Conservation (phyloP, 1,139 yeast species). For the Candida sp. region DNA sequence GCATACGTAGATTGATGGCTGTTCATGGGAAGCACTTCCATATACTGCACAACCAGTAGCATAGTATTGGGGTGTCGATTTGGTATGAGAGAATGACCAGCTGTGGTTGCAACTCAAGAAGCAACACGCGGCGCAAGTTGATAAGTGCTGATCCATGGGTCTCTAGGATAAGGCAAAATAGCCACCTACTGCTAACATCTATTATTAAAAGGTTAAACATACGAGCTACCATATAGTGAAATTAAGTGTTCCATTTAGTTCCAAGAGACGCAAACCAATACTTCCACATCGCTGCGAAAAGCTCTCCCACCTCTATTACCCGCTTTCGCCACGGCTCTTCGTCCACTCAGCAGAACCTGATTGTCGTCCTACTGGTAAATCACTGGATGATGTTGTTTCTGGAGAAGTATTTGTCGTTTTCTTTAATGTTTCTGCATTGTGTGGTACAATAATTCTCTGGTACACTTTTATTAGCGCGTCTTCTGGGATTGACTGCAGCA, state of each 20-base stretch:
- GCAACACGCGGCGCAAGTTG: too few relatives aligned
- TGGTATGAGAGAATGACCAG: too few relatives aligned
- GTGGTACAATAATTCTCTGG: slow-evolving; percentile 27
- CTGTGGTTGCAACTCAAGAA: too few relatives aligned
- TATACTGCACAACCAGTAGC: too few relatives aligned
- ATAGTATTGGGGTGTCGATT: too few relatives aligned
- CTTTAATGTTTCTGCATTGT: slow-evolving; percentile 22
- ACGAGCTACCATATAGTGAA: too few relatives aligned
- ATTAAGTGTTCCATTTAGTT: background rate
- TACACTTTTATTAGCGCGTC: slow-evolving; percentile 24
- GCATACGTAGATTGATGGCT: too few relatives aligned
- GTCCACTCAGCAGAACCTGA: slow-evolving; percentile 85
- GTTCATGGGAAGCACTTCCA: too few relatives aligned
- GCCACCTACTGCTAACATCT: too few relatives aligned
- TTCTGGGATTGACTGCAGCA: slow-evolving; percentile 4
- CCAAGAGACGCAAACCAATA: background rate
- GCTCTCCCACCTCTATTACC: slow-evolving; percentile 23
- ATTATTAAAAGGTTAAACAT: too few relatives aligned
- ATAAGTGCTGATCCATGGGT: too few relatives aligned
- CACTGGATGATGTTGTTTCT: slow-evolving; percentile 12
- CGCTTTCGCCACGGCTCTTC: slow-evolving; percentile 74
- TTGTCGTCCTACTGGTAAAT: slow-evolving; percentile 56
- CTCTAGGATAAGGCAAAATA: too few relatives aligned
- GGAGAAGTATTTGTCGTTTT: slow-evolving; percentile 12
- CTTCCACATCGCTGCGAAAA: background rate